Evolutionary conservation across 495 filamentous ascomycete species (phyloP), one percentile per base, ranked within the genome.

Genomic region (Hypoxylon lienhwacheense): DNA sequence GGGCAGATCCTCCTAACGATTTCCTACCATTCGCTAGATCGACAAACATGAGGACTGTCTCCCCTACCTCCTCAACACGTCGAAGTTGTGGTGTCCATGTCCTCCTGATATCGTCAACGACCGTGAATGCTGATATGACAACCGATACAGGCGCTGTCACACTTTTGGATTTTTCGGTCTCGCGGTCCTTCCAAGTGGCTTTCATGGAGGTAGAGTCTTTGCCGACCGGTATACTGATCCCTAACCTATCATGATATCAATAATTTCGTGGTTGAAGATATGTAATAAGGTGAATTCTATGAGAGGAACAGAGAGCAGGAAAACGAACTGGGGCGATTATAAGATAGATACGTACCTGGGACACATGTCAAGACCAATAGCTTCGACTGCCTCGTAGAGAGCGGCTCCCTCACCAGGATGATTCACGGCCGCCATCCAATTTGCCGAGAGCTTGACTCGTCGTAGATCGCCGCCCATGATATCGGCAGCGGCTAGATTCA

Each of bases 121-220:
- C 80, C 0, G 88, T 85, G 68, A 98, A 97, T 5, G 95, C 88
- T 4, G 95, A 88, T 53, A 97, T 87, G 36, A 97, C 85, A 7
- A 95, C 79, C 0, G 93, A 91, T 51, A 97, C 80, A 1, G 93
- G 95, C 0, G 95, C 87, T 17, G 89, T 97, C 33, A 97, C 91
- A 60, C 90, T 89, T 76, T 87, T 96, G 6, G 77, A 67, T 33
- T 81, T 73, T 33, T 83, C 83, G 5, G 78, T 81, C 40, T 84
- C 78, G 29, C 78, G 75, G 46, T 93, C 89, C 60, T 83, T 87
- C 95, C 93, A 98, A 48, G 89, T 87, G 73, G 93, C 91, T 76
- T 96, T 97, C 93, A 98, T 97, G 11, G 90, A 95, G 72, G 93
- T 96, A 3, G 92, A 97, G 68, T 98, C 93, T 73, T 97, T 97